Conservation (phyloP, 2,329 filamentous ascomycete species). For the Epichloe glyceriae region DNA sequence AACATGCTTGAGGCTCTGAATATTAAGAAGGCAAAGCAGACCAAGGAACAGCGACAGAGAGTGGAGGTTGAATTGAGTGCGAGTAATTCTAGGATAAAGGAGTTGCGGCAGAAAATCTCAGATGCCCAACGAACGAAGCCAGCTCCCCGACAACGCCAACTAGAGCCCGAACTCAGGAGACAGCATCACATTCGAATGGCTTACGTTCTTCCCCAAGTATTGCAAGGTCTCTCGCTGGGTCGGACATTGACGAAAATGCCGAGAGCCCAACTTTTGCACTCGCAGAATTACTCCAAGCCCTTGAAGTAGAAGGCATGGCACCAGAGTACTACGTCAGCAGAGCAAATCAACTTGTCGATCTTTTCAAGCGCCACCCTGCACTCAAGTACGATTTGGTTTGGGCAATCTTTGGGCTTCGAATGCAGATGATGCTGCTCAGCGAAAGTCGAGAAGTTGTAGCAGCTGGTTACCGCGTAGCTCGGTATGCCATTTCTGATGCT, state of each 20-base stretch:
- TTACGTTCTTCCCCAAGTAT: constrained; percentile 45
- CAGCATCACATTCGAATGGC: constrained; percentile 30
- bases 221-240: constrained; percentile 41
- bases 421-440: constrained; percentile 92
- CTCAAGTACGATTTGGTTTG: constrained; percentile 95
- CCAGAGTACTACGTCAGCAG: constrained; percentile 92
- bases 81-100: constrained; percentile 62
- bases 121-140: constrained; percentile 42
- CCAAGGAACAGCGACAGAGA: constrained; percentile 66
- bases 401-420: constrained; percentile 84
- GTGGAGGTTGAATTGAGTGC: constrained; percentile 84
- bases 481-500: constrained; percentile 88
- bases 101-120: constrained; percentile 45
- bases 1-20: constrained; percentile 94
- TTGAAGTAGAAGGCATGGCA: constrained; percentile 77
- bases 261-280: constrained; percentile 90
- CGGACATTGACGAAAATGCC: constrained; percentile 52
- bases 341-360: constrained; percentile 82
- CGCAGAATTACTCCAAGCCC: constrained; percentile 75
- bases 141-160: constrained; percentile 38
- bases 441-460: constrained; percentile 93
- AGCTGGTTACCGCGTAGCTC: constrained; percentile 82
- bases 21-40: constrained; percentile 89
- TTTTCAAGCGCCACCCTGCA: constrained; percentile 88
- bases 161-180: constrained; percentile 35